These are phyloP conservation scores for Pythium pyrilobum DNA, from an alignment of 352 stramenopile genomes.

Conservation along the genomic window DNA sequence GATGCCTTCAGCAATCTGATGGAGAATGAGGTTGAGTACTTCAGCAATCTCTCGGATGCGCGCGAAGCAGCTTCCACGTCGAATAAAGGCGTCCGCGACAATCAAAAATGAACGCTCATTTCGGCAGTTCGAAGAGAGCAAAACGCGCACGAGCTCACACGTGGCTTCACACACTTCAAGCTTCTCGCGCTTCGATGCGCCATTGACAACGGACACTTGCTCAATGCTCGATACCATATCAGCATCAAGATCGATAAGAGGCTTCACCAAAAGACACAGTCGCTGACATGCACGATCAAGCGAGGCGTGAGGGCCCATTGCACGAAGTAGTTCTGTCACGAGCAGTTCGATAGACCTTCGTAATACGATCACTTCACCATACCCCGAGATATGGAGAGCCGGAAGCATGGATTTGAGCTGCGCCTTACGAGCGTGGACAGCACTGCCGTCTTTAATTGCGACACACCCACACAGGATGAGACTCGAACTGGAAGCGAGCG, in stretches of 20 bases:
- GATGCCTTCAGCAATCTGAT: not conserved
- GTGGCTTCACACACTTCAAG: slow-evolving; percentile 4
- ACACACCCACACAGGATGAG: slow-evolving; percentile 21
- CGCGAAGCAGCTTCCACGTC: slow-evolving; percentile 2
- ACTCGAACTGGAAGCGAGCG: slow-evolving; percentile 7
- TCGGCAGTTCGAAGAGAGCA: not conserved
- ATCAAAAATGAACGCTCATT: slow-evolving; percentile 5
- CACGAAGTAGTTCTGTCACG: slow-evolving; percentile 7
- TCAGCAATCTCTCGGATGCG: not conserved
- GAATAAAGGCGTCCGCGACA: slow-evolving; percentile 10
- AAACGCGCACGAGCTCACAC: slow-evolving; percentile 3
- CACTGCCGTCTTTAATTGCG: slow-evolving; percentile 5
- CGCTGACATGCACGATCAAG: slow-evolving; percentile 13
- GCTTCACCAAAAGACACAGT: slow-evolving; percentile 12
- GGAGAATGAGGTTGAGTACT: not conserved
- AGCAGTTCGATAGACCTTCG: slow-evolving; percentile 14
- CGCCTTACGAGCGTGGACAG: slow-evolving; percentile 8
- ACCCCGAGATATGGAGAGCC: slow-evolving; percentile 7
- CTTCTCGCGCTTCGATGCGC: not conserved
- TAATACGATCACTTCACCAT: slow-evolving; percentile 5
- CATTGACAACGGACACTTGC: not conserved
- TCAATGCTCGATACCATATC: slow-evolving; percentile 7
- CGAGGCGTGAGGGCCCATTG: slow-evolving; percentile 2
- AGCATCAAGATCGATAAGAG: slow-evolving; percentile 14
- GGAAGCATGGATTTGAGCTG: slow-evolving; percentile 23